Percentiles rank a stretch among this genome's conserved stretches.
Conservation (phyloP, 495 filamentous ascomycete species). For the Penicillium samsonianum region DNA sequence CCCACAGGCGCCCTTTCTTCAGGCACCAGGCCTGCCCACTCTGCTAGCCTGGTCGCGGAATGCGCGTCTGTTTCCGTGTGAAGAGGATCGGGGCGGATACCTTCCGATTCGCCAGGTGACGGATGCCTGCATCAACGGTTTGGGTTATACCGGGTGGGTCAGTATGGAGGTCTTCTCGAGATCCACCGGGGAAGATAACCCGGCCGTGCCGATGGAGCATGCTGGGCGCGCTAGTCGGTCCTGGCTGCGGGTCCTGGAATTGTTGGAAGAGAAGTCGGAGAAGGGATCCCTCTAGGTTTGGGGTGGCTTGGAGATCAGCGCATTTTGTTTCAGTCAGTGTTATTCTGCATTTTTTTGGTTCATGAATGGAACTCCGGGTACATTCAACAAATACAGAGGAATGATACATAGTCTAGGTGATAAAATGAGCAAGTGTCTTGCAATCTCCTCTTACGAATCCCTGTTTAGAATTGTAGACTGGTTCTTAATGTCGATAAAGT, state of each 20-base stretch:
- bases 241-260: slow-evolving; percentile 49
- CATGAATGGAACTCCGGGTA: background rate
- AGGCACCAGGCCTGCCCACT: slow-evolving; percentile 14
- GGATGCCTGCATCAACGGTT: slow-evolving; percentile 53
- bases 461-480: background rate
- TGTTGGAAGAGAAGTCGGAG: slow-evolving; percentile 9
- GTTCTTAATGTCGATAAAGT: background rate
- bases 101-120: slow-evolving; percentile 58
- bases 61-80: slow-evolving; percentile 68
- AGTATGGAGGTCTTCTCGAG: slow-evolving; percentile 73
- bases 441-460: background rate
- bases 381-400: background rate
- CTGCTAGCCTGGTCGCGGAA: slow-evolving; percentile 66
- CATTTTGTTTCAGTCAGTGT: background rate
- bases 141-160: slow-evolving; percentile 70
- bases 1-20: slow-evolving; percentile 20
- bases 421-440: background rate
- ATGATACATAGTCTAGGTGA: background rate
- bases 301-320: background rate
- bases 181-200: slow-evolving; percentile 52
- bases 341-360: background rate
- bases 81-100: slow-evolving; percentile 64
- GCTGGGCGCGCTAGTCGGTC: slow-evolving; percentile 59
- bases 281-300: background rate
- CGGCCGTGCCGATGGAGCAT: slow-evolving; percentile 59